Evolutionary conservation across 2,329 filamentous ascomycete genomes (phyloP).

Genomic region (Neurospora crassa): DNA sequence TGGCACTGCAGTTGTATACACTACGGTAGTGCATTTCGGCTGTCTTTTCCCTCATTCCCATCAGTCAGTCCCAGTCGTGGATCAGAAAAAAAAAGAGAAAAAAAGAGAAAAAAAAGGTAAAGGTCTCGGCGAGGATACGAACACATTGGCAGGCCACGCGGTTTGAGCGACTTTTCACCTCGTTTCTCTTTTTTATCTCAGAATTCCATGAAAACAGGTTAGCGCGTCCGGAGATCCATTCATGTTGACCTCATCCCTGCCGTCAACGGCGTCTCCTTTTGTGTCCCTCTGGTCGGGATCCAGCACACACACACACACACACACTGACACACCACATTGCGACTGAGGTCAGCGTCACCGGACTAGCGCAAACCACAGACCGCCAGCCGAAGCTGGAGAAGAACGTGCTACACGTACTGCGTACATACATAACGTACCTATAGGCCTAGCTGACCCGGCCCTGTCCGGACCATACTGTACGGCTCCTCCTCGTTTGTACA

Average conservation of each 20-base stretch:
- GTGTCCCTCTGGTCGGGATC: not conserved
- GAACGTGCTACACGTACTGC: not conserved
- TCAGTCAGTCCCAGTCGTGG: not conserved
- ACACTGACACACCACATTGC: not conserved
- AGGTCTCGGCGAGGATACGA: not conserved
- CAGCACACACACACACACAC: not conserved
- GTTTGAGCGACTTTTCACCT: not conserved
- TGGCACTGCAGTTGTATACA: not conserved
- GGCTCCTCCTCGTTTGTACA: not conserved
- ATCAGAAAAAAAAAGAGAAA: not conserved
- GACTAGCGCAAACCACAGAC: not conserved
- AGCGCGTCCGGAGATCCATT: not conserved
- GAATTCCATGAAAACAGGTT: not conserved
- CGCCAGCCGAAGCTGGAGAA: not conserved
- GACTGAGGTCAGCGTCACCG: not conserved
- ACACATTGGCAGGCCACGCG: not conserved
- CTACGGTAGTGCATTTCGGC: not conserved
- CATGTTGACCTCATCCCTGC: not conserved
- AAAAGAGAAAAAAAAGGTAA: not conserved
- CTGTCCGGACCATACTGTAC: not conserved
- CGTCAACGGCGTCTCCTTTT: not conserved
- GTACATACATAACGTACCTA: not conserved
- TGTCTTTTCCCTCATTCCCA: not conserved
- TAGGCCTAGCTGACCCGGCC: not conserved
- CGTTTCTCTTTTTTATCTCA: not conserved